Evolutionary conservation across 495 filamentous ascomycete genomes (phyloP).

Genomic region (Podospora comata): DNA sequence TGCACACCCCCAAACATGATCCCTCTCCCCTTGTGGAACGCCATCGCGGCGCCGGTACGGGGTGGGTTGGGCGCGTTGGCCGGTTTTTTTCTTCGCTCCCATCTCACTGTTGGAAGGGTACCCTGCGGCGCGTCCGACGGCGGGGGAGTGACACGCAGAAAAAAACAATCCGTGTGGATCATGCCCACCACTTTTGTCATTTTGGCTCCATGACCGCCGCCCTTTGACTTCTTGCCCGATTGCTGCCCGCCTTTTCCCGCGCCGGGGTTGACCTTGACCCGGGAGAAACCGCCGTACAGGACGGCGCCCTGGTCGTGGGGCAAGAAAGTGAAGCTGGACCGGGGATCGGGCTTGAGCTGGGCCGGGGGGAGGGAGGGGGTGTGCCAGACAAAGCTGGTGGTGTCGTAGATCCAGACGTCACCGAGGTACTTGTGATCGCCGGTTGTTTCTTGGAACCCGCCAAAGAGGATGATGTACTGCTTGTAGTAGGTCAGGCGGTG

Average conservation of each 20-base stretch:
- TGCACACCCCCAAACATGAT: constrained; percentile 94
- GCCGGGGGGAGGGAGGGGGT: constrained; percentile 66
- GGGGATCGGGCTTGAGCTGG: constrained; percentile 79
- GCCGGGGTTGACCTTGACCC: constrained; percentile 66
- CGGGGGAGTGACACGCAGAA: constrained; percentile 76
- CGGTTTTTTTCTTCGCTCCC: constrained; percentile 91
- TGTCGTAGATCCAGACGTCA: constrained; percentile 64
- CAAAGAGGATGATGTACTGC: constrained; percentile 46
- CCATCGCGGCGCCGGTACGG: constrained; percentile 85
- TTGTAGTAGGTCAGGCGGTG: constrained; percentile 96
- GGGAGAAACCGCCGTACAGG: constrained; percentile 87
- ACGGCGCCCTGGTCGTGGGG: constrained; percentile 87
- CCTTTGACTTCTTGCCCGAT: constrained; percentile 42
- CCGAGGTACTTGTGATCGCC: constrained; percentile 86
- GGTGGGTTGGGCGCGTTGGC: constrained; percentile 81
- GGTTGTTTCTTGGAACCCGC: constrained; percentile 88
- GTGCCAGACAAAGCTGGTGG: constrained; percentile 69
- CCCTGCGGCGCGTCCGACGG: constrained; percentile 56
- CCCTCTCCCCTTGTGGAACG: constrained; percentile 85
- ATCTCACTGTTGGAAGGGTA: constrained; percentile 67
- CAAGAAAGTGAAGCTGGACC: constrained; percentile 85
- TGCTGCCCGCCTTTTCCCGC: constrained; percentile 16
- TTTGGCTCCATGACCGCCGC: constrained; percentile 47
- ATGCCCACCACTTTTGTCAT: constrained; percentile 55
- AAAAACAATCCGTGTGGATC: constrained; percentile 93